These are phyloP conservation scores for Anacardium occidentale DNA, from an alignment of 345 rosid species.

Conservation along the genomic window DNA sequence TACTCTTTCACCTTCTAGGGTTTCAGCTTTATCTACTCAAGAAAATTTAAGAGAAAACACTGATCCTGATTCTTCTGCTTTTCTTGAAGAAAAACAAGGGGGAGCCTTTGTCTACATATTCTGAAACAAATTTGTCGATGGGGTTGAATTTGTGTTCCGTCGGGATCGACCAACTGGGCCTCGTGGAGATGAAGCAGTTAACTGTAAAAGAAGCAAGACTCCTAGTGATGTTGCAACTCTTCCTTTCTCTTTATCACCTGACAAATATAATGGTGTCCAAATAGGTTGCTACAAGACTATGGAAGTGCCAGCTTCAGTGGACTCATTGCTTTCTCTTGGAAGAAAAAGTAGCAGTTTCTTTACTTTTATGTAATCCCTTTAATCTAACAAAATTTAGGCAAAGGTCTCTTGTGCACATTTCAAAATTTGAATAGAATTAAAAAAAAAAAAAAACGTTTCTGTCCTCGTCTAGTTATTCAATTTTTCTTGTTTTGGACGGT, in stretches of 20 bases:
- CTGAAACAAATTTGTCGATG: slow-evolving; percentile 34
- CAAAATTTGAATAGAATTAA: slow-evolving; percentile 4
- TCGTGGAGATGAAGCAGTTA: slow-evolving; percentile 15
- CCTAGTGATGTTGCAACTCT: slow-evolving; percentile 14
- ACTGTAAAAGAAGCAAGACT: slow-evolving; percentile 36
- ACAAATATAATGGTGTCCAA: slow-evolving; percentile 23
- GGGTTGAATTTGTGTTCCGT: slow-evolving; percentile 30
- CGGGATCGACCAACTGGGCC: slow-evolving; percentile 18
- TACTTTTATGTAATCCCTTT: neutral
- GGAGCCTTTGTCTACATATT: neutral
- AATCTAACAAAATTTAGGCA: neutral
- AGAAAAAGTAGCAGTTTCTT: neutral
- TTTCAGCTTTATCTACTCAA: slow-evolving; percentile 27
- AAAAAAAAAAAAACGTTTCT: neutral
- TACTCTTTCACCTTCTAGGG: slow-evolving; percentile 32
- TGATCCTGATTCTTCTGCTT: slow-evolving; percentile 12
- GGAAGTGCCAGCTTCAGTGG: neutral
- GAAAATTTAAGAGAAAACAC: slow-evolving; percentile 18
- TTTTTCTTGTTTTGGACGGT: neutral
- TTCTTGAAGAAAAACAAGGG: slow-evolving; percentile 6
- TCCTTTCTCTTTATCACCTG: slow-evolving; percentile 25
- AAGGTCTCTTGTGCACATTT: neutral
- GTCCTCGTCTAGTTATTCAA: too few species aligned
- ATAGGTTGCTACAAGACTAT: slow-evolving; percentile 27
- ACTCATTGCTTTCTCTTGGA: slow-evolving; percentile 4